Conservation (phyloP, 805 yeast species). For the Nakazawaea siamensis region DNA sequence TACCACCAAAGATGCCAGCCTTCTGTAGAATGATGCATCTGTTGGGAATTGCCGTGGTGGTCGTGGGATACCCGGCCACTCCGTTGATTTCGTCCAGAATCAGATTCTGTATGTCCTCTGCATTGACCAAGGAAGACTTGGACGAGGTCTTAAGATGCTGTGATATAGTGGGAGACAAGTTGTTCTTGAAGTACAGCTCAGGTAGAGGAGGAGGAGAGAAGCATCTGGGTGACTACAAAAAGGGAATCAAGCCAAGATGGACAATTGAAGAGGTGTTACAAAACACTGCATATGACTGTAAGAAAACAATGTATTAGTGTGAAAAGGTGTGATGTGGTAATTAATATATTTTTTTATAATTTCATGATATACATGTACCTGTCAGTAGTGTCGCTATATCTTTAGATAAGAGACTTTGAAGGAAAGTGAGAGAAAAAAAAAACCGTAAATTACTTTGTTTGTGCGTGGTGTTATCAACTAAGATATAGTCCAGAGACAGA, state of each 20-base stretch:
- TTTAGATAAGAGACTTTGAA: too few species aligned
- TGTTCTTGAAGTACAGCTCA: conserved; percentile 68
- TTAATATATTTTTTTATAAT: too few species aligned
- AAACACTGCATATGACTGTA: conserved; percentile 61
- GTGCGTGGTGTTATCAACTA: too few species aligned
- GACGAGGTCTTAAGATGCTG: conserved; percentile 68
- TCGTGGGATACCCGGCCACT: conserved; percentile 97
- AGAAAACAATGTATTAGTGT: conserved; percentile 11
- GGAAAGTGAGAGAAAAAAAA: too few species aligned
- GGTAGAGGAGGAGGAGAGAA: conserved; percentile 61
- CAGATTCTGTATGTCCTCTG: conserved; percentile 85
- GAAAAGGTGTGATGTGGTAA: too few species aligned
- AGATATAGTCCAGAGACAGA: too few species aligned
- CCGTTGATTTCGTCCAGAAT: conserved; percentile 85
- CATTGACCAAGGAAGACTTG: conserved; percentile 89
- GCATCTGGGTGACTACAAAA: conserved; percentile 44
- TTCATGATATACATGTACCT: too few species aligned
- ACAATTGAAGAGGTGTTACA: conserved; percentile 68
- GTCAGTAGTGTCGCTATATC: too few species aligned
- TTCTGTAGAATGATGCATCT: conserved; percentile 75
- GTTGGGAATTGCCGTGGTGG: conserved; percentile 84
- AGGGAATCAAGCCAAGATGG: conserved; percentile 64
- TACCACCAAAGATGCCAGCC: conserved; percentile 94
- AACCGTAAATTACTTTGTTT: too few species aligned
- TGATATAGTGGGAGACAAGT: conserved; percentile 69